Evolutionary conservation across 1,284 basidiomycete genomes (phyloP), one percentile per base, ranked within the genome.

Genomic region (Anthracocystis walkeri): DNA sequence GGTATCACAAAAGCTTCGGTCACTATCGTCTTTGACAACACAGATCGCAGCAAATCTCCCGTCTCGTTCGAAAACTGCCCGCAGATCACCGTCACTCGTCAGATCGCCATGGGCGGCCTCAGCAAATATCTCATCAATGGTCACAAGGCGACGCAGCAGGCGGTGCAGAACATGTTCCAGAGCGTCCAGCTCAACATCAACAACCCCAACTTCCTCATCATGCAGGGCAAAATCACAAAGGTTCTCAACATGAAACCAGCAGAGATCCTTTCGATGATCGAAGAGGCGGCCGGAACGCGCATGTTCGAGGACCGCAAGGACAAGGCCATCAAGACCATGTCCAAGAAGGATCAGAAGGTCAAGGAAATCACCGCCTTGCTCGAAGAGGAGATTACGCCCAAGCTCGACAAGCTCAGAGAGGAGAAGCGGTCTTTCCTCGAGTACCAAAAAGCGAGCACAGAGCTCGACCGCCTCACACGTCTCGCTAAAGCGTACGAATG

Each of bases 221-320:
- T 99, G 95, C 97, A 99, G 87, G 97, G 97, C 50, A 87, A 87
- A 78, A 87, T 86, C 75, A 85, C 86, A 59, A 86, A 93, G 90
- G 93, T 99, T 2, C 90, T 99, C 61, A 99, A 98, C 86, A 99
- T 99, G 97, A 92, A 94, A 58, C 95, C 97, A 0, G 92, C 92
- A 86, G 97, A 99, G 85, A 97, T 99, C 73, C 89, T 99, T 16
- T 94, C 95, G 3, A 96, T 99, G 93, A 94, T 99, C 12, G 97
- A 99, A 86, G 97, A 99, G 86, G 97, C 97, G 0, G 94, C 96
- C 0, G 97, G 97, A 2, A 99, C 97, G 52, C 91, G 95, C 41
- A 99, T 99, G 96, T 99, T 98, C 82, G 97, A 99, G 86, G 96
- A 99, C 71, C 90, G 93, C 38, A 99, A 99, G 86, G 95, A 97